Conservation (phyloP, 352 stramenopile genomes). For the Phytophthora cactorum region DNA sequence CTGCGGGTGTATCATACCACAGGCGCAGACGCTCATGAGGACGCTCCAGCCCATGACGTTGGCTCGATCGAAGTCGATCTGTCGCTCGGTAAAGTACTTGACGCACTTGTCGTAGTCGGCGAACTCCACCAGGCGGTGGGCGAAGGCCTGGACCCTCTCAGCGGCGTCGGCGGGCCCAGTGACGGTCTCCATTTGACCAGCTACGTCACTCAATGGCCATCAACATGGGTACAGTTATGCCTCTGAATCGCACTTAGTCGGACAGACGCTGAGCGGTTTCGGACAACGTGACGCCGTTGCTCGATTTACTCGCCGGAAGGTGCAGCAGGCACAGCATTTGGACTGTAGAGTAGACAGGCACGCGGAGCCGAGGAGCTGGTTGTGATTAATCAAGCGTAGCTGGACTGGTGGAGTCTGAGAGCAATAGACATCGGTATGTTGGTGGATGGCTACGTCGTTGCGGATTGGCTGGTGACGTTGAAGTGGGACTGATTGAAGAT, state of each 20-base stretch:
- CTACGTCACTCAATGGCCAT: constrained; percentile 20
- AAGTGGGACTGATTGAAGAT: constrained; percentile 31
- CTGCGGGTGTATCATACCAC: constrained; percentile 55
- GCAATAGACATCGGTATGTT: constrained; percentile 10
- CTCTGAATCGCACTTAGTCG: constrained; percentile 31
- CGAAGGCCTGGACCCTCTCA: constrained; percentile 64
- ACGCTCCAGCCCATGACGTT: constrained; percentile 78
- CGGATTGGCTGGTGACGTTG: constrained; percentile 36
- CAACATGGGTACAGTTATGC: constrained; percentile 1
- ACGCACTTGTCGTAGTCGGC: constrained; percentile 57
- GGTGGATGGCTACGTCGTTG: constrained; percentile 21
- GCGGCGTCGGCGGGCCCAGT: neutral
- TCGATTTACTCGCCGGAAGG: constrained; percentile 32
- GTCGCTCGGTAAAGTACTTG: constrained; percentile 67
- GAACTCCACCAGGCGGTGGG: constrained; percentile 81
- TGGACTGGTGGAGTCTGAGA: neutral
- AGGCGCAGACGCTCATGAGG: constrained; percentile 83
- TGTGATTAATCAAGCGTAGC: constrained; percentile 1
- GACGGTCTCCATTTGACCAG: constrained; percentile 12
- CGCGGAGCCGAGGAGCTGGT: neutral
- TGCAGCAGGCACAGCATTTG: constrained; percentile 18
- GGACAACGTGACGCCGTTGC: neutral
- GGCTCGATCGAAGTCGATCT: constrained; percentile 62
- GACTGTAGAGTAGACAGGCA: neutral
- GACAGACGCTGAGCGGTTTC: constrained; percentile 18